Percentiles rank a stretch among this genome's conserved stretches.
Evolutionary conservation across 2,329 filamentous ascomycete species (phyloP).

Genomic region (Epichloe brachyelytri): DNA sequence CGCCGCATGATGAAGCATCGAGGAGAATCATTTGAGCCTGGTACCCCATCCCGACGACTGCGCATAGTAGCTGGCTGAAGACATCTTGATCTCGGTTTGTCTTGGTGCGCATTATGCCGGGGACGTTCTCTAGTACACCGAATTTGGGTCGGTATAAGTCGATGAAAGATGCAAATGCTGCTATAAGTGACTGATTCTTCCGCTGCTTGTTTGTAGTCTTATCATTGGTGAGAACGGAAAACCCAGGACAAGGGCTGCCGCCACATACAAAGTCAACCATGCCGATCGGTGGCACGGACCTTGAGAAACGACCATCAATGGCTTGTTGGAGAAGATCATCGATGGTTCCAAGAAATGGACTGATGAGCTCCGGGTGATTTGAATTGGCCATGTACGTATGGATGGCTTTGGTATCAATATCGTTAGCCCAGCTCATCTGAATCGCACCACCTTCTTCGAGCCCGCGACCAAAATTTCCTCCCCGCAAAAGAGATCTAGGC

Average conservation of each 20-base stretch:
- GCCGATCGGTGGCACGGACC: constrained; percentile 42
- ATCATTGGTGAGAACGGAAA: constrained; percentile 49
- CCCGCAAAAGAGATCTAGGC: constrained; percentile 68
- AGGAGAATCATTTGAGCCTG: constrained; percentile 56
- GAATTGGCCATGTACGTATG: constrained; percentile 64
- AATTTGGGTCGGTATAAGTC: constrained; percentile 67
- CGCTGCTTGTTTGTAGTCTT: constrained; percentile 41
- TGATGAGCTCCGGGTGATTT: constrained; percentile 22
- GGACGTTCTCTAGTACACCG: constrained; percentile 66
- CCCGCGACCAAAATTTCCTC: constrained; percentile 64
- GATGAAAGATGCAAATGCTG: constrained; percentile 60
- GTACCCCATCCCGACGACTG: constrained; percentile 64
- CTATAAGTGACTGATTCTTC: constrained; percentile 64
- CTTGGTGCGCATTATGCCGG: constrained; percentile 43
- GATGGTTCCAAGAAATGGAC: constrained; percentile 57
- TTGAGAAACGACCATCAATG: constrained; percentile 34
- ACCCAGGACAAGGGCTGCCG: constrained; percentile 68
- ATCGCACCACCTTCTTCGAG: constrained; percentile 59
- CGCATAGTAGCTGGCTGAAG: constrained; percentile 60
- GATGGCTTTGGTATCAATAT: constrained; percentile 49
- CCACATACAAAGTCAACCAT: constrained; percentile 57
- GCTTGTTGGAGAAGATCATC: constrained; percentile 50
- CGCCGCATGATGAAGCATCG: constrained; percentile 57
- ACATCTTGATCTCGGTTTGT: constrained; percentile 44
- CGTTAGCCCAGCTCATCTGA: constrained; percentile 54